Percentiles rank a stretch among this genome's conserved stretches.
These are phyloP conservation scores for Cytospora chrysosperma DNA, from an alignment of 2,329 filamentous ascomycete species.

Conservation along the genomic window DNA sequence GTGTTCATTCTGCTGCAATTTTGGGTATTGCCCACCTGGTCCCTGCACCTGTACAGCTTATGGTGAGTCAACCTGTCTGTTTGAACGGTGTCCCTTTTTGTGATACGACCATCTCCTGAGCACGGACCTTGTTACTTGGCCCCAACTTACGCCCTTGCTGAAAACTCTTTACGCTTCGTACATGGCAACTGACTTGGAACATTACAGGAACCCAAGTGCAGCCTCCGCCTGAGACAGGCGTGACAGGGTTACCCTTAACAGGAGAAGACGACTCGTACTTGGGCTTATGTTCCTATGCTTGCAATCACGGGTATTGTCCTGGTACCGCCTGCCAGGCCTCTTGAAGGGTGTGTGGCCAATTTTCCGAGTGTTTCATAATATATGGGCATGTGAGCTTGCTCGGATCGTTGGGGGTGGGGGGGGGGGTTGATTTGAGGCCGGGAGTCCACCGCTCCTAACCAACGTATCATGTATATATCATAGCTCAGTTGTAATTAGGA, in stretches of 20 bases:
- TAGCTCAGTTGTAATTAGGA: no score
- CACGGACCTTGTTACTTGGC: no score
- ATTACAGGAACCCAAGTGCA: neutral
- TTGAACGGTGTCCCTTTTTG: neutral
- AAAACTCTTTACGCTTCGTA: neutral
- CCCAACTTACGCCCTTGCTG: neutral
- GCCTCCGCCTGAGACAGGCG: slow-evolving; percentile 14
- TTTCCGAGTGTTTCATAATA: neutral
- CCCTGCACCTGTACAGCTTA: slow-evolving; percentile 25
- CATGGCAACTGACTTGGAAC: neutral
- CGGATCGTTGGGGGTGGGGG: no score
- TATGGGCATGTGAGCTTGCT: no score
- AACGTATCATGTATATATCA: no score
- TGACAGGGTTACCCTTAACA: slow-evolving; percentile 3
- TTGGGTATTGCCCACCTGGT: slow-evolving; percentile 25
- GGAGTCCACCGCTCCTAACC: no score
- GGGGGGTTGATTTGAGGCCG: no score
- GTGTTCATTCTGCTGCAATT: slow-evolving; percentile 25
- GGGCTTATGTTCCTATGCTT: slow-evolving; percentile 17
- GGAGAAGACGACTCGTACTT: slow-evolving; percentile 18
- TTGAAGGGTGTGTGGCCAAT: neutral
- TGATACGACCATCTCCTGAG: slow-evolving; percentile 3
- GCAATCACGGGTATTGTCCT: slow-evolving; percentile 23
- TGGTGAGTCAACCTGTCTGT: slow-evolving; percentile 1
- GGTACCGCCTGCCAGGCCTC: slow-evolving; percentile 14